Evolutionary conservation across 352 stramenopile genomes (phyloP).

Genomic region (Phytophthora capsici): DNA sequence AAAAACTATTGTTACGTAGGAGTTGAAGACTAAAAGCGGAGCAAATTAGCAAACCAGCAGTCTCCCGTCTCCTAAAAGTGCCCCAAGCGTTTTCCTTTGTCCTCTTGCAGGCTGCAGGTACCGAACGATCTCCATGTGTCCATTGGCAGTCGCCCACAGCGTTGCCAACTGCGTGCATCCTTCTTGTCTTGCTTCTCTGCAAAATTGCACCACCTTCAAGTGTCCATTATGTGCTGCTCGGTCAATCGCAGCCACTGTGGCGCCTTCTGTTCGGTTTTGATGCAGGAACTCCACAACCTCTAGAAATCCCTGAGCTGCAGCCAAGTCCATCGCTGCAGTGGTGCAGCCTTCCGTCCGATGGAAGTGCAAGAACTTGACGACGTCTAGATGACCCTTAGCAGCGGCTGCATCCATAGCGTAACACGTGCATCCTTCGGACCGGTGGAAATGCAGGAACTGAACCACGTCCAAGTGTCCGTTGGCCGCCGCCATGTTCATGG

Average conservation of each 20-base stretch:
- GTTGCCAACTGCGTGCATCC: conserved; percentile 39
- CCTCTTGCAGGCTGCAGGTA: conserved; percentile 27
- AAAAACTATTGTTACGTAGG: no score
- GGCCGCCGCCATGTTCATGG: conserved; percentile 45
- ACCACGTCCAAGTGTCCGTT: conserved; percentile 34
- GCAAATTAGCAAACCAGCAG: conserved; percentile 27
- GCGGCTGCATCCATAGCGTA: conserved; percentile 52
- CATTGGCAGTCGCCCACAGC: conserved; percentile 41
- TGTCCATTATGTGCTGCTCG: conserved; percentile 49
- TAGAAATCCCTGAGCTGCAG: conserved; percentile 39
- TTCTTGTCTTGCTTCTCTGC: conserved; percentile 29
- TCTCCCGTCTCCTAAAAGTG: conserved; percentile 19
- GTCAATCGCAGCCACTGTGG: conserved; percentile 49
- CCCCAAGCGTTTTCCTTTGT: conserved; percentile 14
- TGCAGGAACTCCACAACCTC: conserved; percentile 48
- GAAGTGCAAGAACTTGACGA: conserved; percentile 51
- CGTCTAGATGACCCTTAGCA: conserved; percentile 34
- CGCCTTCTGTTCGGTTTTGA: conserved; percentile 31
- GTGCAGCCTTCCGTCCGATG: conserved; percentile 40
- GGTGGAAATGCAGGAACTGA: conserved; percentile 43
- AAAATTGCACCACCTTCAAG: conserved; percentile 37
- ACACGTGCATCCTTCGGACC: conserved; percentile 42
- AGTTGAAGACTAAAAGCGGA: no score
- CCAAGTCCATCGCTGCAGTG: conserved; percentile 42
- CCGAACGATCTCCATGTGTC: conserved; percentile 28